Percentiles rank a stretch among this genome's conserved stretches.
Evolutionary conservation across 2,329 filamentous ascomycete genomes (phyloP).

Genomic region (Trichoderma oligosporum): DNA sequence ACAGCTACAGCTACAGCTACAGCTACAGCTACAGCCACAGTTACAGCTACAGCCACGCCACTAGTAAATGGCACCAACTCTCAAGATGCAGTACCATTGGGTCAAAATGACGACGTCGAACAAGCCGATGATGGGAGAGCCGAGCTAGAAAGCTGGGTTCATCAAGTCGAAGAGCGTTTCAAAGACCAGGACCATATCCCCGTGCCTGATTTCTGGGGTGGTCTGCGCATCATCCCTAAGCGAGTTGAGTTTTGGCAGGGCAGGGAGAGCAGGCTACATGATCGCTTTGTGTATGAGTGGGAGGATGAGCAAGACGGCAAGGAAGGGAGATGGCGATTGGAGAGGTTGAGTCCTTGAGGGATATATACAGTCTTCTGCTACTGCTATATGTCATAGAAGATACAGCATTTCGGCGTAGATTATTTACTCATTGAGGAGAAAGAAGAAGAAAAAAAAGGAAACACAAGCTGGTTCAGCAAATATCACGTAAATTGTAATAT

Average conservation of each 20-base stretch:
- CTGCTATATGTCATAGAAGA: conserved; percentile 6
- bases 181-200: conserved; percentile 74
- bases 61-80: not conserved
- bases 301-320: conserved; percentile 44
- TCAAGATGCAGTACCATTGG: too few relatives aligned
- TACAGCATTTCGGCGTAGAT: not conserved
- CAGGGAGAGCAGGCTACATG: conserved; percentile 81
- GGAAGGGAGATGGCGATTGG: conserved; percentile 57
- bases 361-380: too few relatives aligned
- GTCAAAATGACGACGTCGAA: too few relatives aligned
- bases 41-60: not conserved
- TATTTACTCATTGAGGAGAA: not conserved
- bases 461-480: not conserved
- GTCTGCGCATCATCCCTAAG: conserved; percentile 78
- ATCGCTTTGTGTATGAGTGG: conserved; percentile 82
- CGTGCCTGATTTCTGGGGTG: conserved; percentile 92
- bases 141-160: conserved; percentile 72
- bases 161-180: conserved; percentile 72
- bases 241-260: conserved; percentile 97
- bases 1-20: not conserved
- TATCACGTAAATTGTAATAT: not conserved
- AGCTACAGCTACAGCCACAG: not conserved
- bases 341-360: conserved; percentile 72
- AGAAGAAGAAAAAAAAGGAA: not conserved
- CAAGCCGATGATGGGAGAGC: conserved; percentile 61